phyloP scores from a whole-genome alignment of 495 filamentous ascomycete species.

The Aspergillus steynii region DNA sequence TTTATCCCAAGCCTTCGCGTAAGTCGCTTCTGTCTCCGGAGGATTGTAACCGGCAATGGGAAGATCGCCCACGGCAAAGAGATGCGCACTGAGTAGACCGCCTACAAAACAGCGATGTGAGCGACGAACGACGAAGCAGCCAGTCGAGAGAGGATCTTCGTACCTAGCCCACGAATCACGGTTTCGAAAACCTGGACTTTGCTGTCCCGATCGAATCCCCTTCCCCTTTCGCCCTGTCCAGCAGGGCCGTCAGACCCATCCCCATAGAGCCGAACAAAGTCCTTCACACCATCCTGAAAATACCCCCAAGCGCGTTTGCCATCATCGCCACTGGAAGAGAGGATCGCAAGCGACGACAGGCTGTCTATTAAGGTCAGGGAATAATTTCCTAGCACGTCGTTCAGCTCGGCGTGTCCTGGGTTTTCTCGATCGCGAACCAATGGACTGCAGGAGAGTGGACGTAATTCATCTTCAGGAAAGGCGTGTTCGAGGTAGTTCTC shows the following conservation, averaged over 20 bases:
- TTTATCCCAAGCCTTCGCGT: slow-evolving; percentile 43
- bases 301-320: slow-evolving; percentile 64
- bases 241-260: slow-evolving; percentile 71
- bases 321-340: slow-evolving; percentile 68
- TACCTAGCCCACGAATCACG: slow-evolving; percentile 84
- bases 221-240: slow-evolving; percentile 69
- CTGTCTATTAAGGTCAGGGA: slow-evolving; percentile 94
- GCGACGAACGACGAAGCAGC: neutral
- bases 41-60: slow-evolving; percentile 78
- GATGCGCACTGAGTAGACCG: slow-evolving; percentile 86
- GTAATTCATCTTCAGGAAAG: slow-evolving; percentile 96
- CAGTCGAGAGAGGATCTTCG: slow-evolving; percentile 6
- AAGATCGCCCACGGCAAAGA: slow-evolving; percentile 86
- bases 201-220: slow-evolving; percentile 93
- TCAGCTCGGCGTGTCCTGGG: slow-evolving; percentile 80
- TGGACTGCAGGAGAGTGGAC: slow-evolving; percentile 81
- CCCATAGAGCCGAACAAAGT: slow-evolving; percentile 83
- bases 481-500: slow-evolving; percentile 92
- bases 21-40: slow-evolving; percentile 31
- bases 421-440: slow-evolving; percentile 79
- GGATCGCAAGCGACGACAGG: slow-evolving; percentile 86
- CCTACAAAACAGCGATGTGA: slow-evolving; percentile 33
- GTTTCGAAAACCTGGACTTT: slow-evolving; percentile 99
- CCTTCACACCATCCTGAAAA: slow-evolving; percentile 78
- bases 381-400: slow-evolving; percentile 96